Conservation (phyloP, 2,329 filamentous ascomycete species). For the Fusarium secorum region DNA sequence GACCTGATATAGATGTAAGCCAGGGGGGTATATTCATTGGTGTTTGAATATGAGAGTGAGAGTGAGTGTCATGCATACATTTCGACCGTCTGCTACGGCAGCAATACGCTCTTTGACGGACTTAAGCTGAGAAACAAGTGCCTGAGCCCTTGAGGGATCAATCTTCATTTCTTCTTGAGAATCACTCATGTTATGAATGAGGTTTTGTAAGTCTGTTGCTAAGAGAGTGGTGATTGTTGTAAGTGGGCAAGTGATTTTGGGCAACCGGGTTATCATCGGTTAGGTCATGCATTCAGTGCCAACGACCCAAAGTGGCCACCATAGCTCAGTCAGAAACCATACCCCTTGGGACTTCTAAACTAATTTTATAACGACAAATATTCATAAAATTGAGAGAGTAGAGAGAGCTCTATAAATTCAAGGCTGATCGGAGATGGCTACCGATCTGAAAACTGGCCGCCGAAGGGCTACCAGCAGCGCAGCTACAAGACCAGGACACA, state of each 20-base stretch:
- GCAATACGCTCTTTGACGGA: slow-evolving; percentile 66
- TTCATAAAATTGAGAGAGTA: background rate
- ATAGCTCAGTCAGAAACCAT: slow-evolving; percentile 13
- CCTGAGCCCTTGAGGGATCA: slow-evolving; percentile 66
- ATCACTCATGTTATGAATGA: slow-evolving; percentile 51
- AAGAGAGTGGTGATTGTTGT: slow-evolving; percentile 28
- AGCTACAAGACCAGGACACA: slow-evolving; percentile 53
- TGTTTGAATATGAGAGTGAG: background rate
- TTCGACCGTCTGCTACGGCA: slow-evolving; percentile 60
- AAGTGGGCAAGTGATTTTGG: slow-evolving; percentile 34
- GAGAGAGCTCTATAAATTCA: background rate
- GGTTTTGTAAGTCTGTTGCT: background rate
- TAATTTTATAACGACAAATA: background rate
- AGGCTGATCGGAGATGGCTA: slow-evolving; percentile 36
- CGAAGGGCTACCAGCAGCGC: slow-evolving; percentile 59
- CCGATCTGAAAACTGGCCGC: slow-evolving; percentile 47
- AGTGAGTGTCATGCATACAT: slow-evolving; percentile 53
- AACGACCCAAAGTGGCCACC: slow-evolving; percentile 22
- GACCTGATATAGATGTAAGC: slow-evolving; percentile 58
- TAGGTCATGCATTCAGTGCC: slow-evolving; percentile 4
- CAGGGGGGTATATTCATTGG: background rate
- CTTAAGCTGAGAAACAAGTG: slow-evolving; percentile 68
- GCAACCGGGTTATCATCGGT: slow-evolving; percentile 48
- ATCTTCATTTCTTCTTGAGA: slow-evolving; percentile 64
- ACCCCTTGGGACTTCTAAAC: slow-evolving; percentile 7